Percentiles rank a stretch among this genome's conserved stretches.
Evolutionary conservation across 345 rosid genomes (phyloP).

Genomic region (Corymbia maculata): DNA sequence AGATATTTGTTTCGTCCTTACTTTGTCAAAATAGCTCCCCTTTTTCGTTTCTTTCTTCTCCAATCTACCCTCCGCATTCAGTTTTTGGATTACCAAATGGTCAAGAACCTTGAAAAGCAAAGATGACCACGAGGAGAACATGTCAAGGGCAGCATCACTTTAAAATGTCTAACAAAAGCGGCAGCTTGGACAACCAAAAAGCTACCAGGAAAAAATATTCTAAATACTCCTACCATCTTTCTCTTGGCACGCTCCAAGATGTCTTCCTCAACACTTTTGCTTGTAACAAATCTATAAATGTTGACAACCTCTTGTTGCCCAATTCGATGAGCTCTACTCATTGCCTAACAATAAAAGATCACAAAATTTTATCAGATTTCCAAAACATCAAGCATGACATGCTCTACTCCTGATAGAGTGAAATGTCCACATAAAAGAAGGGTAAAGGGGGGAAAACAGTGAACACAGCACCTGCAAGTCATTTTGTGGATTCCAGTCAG

Average conservation of each 20-base stretch:
- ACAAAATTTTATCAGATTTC: not conserved
- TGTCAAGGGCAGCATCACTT: not conserved
- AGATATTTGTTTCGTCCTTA: slow-evolving; percentile 11
- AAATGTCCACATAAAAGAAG: not conserved
- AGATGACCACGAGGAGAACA: not conserved
- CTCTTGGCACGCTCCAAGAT: slow-evolving; percentile 97
- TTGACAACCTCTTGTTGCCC: slow-evolving; percentile 99
- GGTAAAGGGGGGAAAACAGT: not conserved
- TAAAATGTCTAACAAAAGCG: not conserved
- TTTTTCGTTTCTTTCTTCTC: slow-evolving; percentile 98
- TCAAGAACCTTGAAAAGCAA: slow-evolving; percentile 64
- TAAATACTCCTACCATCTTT: slow-evolving; percentile 61
- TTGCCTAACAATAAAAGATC: slow-evolving; percentile 52
- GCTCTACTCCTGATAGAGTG: not conserved
- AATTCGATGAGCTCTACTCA: slow-evolving; percentile 99
- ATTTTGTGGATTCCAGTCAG: slow-evolving; percentile 99
- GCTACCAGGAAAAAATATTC: not conserved
- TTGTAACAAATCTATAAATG: slow-evolving; percentile 96
- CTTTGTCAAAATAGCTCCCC: slow-evolving; percentile 87
- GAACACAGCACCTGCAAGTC: slow-evolving; percentile 69
- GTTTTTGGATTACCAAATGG: slow-evolving; percentile 96
- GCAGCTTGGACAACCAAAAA: not conserved
- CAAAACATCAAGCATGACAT: not conserved
- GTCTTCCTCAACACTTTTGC: slow-evolving; percentile 99
- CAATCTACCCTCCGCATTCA: slow-evolving; percentile 98